A percentile compares a stretch with the other conserved stretches of the same genome.
Evolutionary conservation across 352 stramenopile species (phyloP).

Genomic region (Pythium rhizo-oryzae): DNA sequence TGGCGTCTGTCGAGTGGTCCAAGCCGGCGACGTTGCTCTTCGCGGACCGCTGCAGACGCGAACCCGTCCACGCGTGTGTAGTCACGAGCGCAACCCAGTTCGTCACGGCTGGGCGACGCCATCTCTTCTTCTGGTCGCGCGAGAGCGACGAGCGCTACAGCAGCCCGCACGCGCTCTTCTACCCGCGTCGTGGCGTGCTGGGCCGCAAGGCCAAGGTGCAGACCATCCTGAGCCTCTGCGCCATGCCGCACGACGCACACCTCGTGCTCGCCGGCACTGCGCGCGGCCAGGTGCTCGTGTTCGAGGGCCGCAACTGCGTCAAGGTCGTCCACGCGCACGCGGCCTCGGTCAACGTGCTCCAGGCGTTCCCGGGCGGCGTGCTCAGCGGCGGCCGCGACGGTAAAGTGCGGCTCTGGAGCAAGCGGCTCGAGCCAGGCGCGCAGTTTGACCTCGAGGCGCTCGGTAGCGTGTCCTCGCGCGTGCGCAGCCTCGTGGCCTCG

Average conservation of each 20-base stretch:
- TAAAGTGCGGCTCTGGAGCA: conserved; percentile 81
- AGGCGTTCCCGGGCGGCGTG: conserved; percentile 55
- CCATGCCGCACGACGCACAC: conserved; percentile 49
- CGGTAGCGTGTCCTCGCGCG: conserved; percentile 52
- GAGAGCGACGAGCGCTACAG: conserved; percentile 64
- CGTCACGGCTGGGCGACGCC: conserved; percentile 59
- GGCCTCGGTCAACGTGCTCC: conserved; percentile 58
- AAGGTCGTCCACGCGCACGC: conserved; percentile 71
- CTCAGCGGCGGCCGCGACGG: conserved; percentile 74
- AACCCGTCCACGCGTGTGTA: conserved; percentile 50
- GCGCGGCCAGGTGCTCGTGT: conserved; percentile 78
- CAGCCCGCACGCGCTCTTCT: conserved; percentile 49
- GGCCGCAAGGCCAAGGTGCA: conserved; percentile 73
- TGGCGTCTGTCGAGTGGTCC: conserved; percentile 47
- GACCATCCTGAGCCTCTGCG: conserved; percentile 60
- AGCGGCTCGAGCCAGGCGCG: conserved; percentile 66
- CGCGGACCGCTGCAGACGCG: conserved; percentile 45
- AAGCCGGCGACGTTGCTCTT: conserved; percentile 60
- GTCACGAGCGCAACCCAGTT: conserved; percentile 52
- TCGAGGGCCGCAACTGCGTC: conserved; percentile 79
- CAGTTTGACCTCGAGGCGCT: conserved; percentile 77
- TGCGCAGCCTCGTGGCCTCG: conserved; percentile 65
- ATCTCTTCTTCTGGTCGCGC: conserved; percentile 78
- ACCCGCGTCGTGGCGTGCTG: conserved; percentile 53
- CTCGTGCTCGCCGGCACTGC: conserved; percentile 65